Evolutionary conservation across 169 alveolate species (phyloP), one percentile per base, ranked within the genome.

Genomic region (Cryptosporidium baileyi): DNA sequence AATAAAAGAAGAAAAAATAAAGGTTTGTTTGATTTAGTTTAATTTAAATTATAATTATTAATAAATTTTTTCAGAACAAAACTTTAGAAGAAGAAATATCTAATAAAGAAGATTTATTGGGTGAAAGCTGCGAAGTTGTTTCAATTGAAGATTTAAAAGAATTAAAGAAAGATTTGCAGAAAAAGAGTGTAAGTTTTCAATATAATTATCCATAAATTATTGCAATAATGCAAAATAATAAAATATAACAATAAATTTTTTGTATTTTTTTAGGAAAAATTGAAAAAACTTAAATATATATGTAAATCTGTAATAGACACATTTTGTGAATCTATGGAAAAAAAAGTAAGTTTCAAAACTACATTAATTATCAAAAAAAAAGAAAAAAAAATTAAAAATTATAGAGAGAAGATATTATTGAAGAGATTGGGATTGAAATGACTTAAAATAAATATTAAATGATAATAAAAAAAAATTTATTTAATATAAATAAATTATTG

Each of bases 401-500:
- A 5, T 24, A 74, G 85, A 47, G 32, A 8, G 30, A 43, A n/a
- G 85, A 74, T 19, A 36, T 74, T 5, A 54, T 74, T 6, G 85
- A 74, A 38, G 85, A 74, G 43, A 74, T 74, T 13, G 85, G 85
- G 15, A 74, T 74, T 38, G 85, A 74, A 34, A 51, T 65, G 81
- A 30, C 47, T n/a, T n/a, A n/a, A n/a, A n/a, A n/a, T n/a, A n/a
- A n/a, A n/a, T n/a, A n/a, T n/a, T n/a, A n/a, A n/a, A n/a, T n/a
- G n/a, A n/a, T n/a, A n/a, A n/a, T n/a, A n/a, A n/a, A n/a, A n/a
- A n/a, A n/a, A n/a, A n/a, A n/a, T n/a, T n/a, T n/a, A n/a, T n/a
- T n/a, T n/a, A n/a, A n/a, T n/a, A n/a, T n/a, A n/a, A n/a, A n/a
- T n/a, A n/a, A n/a, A n/a, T n/a, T n/a, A n/a, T n/a, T n/a, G n/a